phyloP scores from a whole-genome alignment of 805 yeast species.

The Saturnispora zaruensis region DNA sequence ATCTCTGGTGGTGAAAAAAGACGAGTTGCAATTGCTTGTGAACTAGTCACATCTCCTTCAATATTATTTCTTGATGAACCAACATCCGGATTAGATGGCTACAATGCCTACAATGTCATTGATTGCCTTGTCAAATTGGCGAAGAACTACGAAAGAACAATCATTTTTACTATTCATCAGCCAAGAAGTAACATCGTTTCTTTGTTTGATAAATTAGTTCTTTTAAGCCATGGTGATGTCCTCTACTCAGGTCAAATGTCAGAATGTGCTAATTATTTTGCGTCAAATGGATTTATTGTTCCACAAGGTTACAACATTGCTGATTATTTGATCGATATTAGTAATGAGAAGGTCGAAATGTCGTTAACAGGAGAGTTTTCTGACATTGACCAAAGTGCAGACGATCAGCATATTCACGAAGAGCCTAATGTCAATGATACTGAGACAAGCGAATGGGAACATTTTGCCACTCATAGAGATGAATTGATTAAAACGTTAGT shows the following conservation, averaged over 20 bases:
- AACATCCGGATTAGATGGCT: conserved; percentile 92
- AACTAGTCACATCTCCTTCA: conserved; percentile 80
- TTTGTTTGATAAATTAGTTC: conserved; percentile 70
- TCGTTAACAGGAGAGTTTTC: conserved; percentile 2
- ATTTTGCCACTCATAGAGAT: conserved; percentile 72
- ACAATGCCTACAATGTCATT: conserved; percentile 84
- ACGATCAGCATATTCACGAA: conserved; percentile 21
- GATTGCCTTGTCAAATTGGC: conserved; percentile 79
- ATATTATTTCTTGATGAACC: conserved; percentile 84
- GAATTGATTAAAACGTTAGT: conserved; percentile 37
- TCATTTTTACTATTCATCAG: conserved; percentile 91
- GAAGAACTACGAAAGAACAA: conserved; percentile 72
- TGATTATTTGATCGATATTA: conserved; percentile 84
- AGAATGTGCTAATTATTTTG: conserved; percentile 67
- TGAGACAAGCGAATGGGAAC: conserved; percentile 74
- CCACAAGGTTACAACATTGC: conserved; percentile 92
- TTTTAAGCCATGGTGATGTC: conserved; percentile 77
- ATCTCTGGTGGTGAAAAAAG: conserved; percentile 91
- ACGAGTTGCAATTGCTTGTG: conserved; percentile 90
- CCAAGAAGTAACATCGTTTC: conserved; percentile 95
- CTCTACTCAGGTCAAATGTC: conserved; percentile 83
- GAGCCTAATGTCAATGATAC: conserved; percentile 20
- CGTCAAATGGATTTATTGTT: conserved; percentile 66
- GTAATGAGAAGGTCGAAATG: conserved; percentile 43
- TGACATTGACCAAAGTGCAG: conserved; percentile 12